A percentile compares a stretch with the other conserved stretches of the same genome.
Conservation (phyloP, 2,329 filamentous ascomycete genomes). For the Aureobasidium sp. region DNA sequence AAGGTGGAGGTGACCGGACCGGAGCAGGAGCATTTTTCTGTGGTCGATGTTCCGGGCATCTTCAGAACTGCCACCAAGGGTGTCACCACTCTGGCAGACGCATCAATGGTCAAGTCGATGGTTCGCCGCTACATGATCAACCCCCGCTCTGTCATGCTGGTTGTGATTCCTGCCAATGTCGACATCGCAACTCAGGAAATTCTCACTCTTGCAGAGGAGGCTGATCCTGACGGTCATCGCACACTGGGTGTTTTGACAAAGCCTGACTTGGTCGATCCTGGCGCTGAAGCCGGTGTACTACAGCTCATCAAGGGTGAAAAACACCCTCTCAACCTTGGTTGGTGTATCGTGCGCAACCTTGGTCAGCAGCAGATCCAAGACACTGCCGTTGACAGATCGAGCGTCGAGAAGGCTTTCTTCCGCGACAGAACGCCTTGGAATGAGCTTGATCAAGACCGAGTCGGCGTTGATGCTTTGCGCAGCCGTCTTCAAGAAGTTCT, state of each 20-base stretch:
- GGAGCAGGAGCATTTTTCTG: conserved; percentile 24
- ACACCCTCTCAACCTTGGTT: conserved; percentile 27
- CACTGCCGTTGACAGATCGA: conserved; percentile 1
- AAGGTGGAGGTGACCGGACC: conserved; percentile 26
- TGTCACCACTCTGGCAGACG: conserved; percentile 33
- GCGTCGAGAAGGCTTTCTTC: conserved; percentile 33
- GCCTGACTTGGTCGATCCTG: conserved; percentile 29
- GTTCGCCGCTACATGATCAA: conserved; percentile 36
- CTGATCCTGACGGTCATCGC: conserved; percentile 28
- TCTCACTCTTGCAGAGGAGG: conserved; percentile 33
- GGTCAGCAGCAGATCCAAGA: conserved; percentile 25
- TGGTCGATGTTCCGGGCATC: conserved; percentile 28
- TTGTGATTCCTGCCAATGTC: conserved; percentile 38
- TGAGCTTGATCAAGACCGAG: conserved; percentile 30
- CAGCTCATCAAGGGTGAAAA: conserved; percentile 25
- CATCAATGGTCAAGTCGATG: conserved; percentile 33
- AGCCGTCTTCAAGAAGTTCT: conserved; percentile 37
- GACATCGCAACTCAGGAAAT: conserved; percentile 44
- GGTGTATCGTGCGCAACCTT: conserved; percentile 29
- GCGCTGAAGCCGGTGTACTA: conserved; percentile 22
- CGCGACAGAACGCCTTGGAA: conserved; percentile 31
- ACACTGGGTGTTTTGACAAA: conserved; percentile 35
- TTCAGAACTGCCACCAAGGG: conserved; percentile 29
- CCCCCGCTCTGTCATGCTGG: conserved; percentile 35
- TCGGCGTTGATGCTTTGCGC: conserved; percentile 38